Evolutionary conservation across 176 grass and related monocot genomes (phyloP).

Genomic region (Chrysopogon serrulatus): DNA sequence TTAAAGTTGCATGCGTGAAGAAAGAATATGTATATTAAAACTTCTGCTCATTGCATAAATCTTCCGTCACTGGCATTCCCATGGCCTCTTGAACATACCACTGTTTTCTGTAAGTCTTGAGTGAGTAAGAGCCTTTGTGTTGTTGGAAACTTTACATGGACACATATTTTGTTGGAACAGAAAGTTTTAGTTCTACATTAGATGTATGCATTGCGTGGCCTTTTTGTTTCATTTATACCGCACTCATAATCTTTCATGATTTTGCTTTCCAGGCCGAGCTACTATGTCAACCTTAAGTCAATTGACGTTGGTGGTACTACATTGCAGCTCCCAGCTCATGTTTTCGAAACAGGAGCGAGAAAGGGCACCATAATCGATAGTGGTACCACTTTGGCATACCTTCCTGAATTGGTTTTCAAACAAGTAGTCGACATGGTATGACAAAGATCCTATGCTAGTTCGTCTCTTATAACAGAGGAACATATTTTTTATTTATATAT

Average conservation of each 20-base stretch:
- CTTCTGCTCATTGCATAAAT: background rate
- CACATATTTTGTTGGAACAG: background rate
- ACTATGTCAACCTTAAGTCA: slow-evolving; percentile 74
- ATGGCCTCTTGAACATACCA: background rate
- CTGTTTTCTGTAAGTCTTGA: background rate
- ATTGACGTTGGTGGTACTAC: slow-evolving; percentile 72
- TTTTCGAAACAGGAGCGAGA: slow-evolving; percentile 68
- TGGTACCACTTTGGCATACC: slow-evolving; percentile 88
- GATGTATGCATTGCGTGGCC: background rate
- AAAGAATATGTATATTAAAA: background rate
- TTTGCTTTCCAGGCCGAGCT: slow-evolving; percentile 58
- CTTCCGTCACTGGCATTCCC: background rate
- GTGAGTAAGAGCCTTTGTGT: background rate
- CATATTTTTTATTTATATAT: slow-evolving; percentile 13
- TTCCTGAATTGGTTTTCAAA: slow-evolving; percentile 82
- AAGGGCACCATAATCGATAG: slow-evolving; percentile 91
- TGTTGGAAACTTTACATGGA: background rate
- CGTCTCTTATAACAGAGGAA: slow-evolving; percentile 10
- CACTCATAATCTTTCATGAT: background rate
- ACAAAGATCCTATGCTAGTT: background rate
- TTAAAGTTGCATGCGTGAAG: background rate
- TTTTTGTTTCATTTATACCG: background rate
- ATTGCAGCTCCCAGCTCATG: slow-evolving; percentile 64
- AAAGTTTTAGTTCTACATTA: background rate
- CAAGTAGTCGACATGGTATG: slow-evolving; percentile 56